Evolutionary conservation across 441 rosid species (phyloP), one percentile per base, ranked within the genome.

Genomic region (Geranium incanum): DNA sequence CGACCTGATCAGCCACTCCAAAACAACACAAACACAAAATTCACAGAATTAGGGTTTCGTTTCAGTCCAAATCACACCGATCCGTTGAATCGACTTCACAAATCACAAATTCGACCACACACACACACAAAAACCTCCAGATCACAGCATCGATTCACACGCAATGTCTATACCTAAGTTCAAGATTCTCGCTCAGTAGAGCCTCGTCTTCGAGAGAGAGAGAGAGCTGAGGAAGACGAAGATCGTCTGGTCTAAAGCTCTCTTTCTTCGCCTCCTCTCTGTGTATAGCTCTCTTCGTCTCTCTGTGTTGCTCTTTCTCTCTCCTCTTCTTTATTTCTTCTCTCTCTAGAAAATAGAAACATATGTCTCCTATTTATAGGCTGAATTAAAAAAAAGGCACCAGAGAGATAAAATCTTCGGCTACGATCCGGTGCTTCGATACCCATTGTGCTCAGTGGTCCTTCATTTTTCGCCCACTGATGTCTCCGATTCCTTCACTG

Each of bases 61-160:
- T 18, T 59, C 64, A 9, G 3, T 23, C 65, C 78, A 69, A 28
- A 48, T 66, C 59, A 68, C n/a, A 48, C n/a, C 41, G 68, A 52
- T 28, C 45, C 67, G 67, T 45, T 63, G 41, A 67, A 55, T 68
- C 69, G 73, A 57, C 21, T 2, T 74, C 76, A 62, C 19, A 28
- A 23, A 60, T 37, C 66, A 23, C 6, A 23, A 13, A n/a, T 36
- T 16, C 55, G 38, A 6, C 41, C 2, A 59, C 4, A 11, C 43
- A 41, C 62, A 68, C 18, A 60, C 39, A 19, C 33, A 19, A 41
- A 18, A 41, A 19, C 48, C 41, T 36, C 36, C 21, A 68, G 6
- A 69, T 59, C 18, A 59, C 21, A 23, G 7, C 11, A 59, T 59
- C 28, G 19, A 59, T 18, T 18, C 64, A 15, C 11, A 23, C 7